A percentile compares a stretch with the other conserved stretches of the same genome.
These are phyloP conservation scores for Hymenoscyphus infarciens DNA, from an alignment of 2,329 filamentous ascomycete species.

Conservation along the genomic window DNA sequence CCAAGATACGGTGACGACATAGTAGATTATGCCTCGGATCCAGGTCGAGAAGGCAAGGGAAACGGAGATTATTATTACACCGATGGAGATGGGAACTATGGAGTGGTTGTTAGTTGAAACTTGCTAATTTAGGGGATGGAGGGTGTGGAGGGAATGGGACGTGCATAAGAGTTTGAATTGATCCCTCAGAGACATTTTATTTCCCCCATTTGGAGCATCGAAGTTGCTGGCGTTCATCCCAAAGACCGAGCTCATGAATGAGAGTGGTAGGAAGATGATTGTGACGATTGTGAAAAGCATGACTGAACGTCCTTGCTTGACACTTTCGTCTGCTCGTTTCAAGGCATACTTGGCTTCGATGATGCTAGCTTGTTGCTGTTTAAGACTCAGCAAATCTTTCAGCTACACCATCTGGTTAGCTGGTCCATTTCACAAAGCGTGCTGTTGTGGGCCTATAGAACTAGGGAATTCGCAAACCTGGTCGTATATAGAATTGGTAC, in stretches of 20 bases:
- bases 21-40: conserved; percentile 14
- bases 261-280: conserved; percentile 22
- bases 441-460: too few species aligned
- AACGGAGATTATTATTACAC: conserved; percentile 12
- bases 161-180: conserved; percentile 17
- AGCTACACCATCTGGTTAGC: neutral
- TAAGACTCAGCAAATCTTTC: conserved; percentile 39
- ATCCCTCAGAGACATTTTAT: conserved; percentile 12
- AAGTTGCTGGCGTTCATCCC: conserved; percentile 22
- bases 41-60: conserved; percentile 17
- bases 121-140: too few species aligned
- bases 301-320: conserved; percentile 37
- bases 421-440: too few species aligned
- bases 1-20: conserved; percentile 1
- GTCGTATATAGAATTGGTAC: neutral
- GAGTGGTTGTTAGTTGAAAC: too few species aligned
- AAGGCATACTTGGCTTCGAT: conserved; percentile 42
- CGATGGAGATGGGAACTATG: conserved; percentile 18
- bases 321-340: conserved; percentile 39
- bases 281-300: conserved; percentile 26
- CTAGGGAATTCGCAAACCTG: conserved; percentile 2
- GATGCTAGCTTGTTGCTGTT: conserved; percentile 45
- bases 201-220: conserved; percentile 11
- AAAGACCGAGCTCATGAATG: conserved; percentile 22
- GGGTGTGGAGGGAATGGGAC: too few species aligned